Conservation (phyloP, 2,329 filamentous ascomycete genomes). For the Aspergillus flavus region DNA sequence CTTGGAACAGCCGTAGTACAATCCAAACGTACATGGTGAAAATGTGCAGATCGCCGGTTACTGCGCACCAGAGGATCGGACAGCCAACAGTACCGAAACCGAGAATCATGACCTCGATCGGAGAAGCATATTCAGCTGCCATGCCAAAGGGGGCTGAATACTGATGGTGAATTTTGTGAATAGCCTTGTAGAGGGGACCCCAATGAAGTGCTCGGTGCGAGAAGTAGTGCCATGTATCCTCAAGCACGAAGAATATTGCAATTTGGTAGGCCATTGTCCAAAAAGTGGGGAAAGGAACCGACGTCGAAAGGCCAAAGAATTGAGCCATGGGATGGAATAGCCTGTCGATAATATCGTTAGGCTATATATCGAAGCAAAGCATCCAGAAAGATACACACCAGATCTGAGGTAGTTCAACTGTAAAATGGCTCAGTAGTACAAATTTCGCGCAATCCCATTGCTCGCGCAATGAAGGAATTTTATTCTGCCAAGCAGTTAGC, state of each 20-base stretch:
- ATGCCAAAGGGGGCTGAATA: slow-evolving; percentile 97
- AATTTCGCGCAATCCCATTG: slow-evolving; percentile 93
- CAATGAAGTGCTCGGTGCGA: slow-evolving; percentile 90
- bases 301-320: slow-evolving; percentile 84
- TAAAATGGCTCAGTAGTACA: slow-evolving; percentile 93
- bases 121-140: slow-evolving; percentile 95
- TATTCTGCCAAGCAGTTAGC: slow-evolving; percentile 54
- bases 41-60: slow-evolving; percentile 88
- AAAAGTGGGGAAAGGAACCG: slow-evolving; percentile 82
- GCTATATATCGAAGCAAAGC: background rate
- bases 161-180: slow-evolving; percentile 99
- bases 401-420: slow-evolving; percentile 96
- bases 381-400: slow-evolving; percentile 58
- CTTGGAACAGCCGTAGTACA: slow-evolving; percentile 87
- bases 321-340: slow-evolving; percentile 97
- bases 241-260: slow-evolving; percentile 88
- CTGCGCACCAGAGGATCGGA: slow-evolving; percentile 78
- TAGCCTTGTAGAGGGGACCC: slow-evolving; percentile 90
- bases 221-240: slow-evolving; percentile 99
- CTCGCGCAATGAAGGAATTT: slow-evolving; percentile 88
- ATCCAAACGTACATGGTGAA: slow-evolving; percentile 99
- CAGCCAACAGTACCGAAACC: slow-evolving; percentile 81
- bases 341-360: slow-evolving; percentile 38
- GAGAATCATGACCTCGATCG: slow-evolving; percentile 94
- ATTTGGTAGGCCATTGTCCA: slow-evolving; percentile 92